Evolutionary conservation across 2,329 filamentous ascomycete species (phyloP).

Genomic region (Apiospora marii): DNA sequence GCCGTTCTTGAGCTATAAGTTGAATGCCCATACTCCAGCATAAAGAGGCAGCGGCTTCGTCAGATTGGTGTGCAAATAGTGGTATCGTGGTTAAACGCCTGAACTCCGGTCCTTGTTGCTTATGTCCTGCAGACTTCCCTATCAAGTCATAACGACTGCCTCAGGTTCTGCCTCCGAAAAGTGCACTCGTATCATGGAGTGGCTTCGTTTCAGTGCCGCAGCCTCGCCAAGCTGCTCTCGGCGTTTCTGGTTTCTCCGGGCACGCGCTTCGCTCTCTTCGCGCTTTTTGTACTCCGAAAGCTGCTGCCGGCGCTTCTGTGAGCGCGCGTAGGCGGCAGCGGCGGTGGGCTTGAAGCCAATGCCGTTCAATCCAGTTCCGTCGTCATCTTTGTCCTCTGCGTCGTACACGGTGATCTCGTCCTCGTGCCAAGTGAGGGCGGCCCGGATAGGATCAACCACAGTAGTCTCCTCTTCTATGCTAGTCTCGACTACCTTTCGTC

Average conservation of each 20-base stretch:
- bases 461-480: slow-evolving; percentile 43
- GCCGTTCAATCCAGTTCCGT: slow-evolving; percentile 72
- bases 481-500: slow-evolving; percentile 31
- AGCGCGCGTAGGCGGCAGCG: slow-evolving; percentile 64
- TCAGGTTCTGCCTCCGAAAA: slow-evolving; percentile 43
- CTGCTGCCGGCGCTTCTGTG: slow-evolving; percentile 65
- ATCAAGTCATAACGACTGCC: slow-evolving; percentile 40
- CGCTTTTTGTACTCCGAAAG: slow-evolving; percentile 68
- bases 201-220: slow-evolving; percentile 34
- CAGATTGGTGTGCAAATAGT: slow-evolving; percentile 5
- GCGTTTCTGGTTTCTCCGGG: slow-evolving; percentile 61
- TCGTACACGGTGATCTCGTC: slow-evolving; percentile 74
- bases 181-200: slow-evolving; percentile 41
- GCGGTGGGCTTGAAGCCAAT: slow-evolving; percentile 72
- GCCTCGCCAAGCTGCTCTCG: slow-evolving; percentile 44
- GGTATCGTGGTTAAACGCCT: slow-evolving; percentile 15
- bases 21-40: not conserved
- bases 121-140: not conserved
- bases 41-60: not conserved
- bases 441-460: slow-evolving; percentile 61
- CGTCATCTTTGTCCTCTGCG: slow-evolving; percentile 70
- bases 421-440: slow-evolving; percentile 71
- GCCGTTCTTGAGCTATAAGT: not conserved
- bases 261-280: slow-evolving; percentile 67
- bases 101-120: slow-evolving; percentile 4